Conservation (phyloP, 2,329 filamentous ascomycete genomes). For the Phyllosticta citrichinensis region DNA sequence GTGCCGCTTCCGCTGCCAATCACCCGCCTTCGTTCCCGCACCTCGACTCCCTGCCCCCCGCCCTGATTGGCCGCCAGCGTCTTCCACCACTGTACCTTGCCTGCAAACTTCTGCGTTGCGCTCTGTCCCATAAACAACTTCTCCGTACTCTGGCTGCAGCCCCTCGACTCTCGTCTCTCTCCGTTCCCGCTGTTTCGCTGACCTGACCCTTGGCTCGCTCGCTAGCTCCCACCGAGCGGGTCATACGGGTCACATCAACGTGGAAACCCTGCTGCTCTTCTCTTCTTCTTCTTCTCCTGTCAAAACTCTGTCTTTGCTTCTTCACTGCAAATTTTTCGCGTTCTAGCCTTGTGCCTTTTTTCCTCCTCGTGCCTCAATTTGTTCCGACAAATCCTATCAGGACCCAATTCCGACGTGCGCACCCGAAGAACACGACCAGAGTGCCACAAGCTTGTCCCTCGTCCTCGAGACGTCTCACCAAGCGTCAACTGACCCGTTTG, state of each 20-base stretch:
- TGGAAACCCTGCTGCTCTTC: neutral
- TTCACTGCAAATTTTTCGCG: neutral
- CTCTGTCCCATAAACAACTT: neutral
- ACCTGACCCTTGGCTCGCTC: neutral
- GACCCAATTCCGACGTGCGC: neutral
- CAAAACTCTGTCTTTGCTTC: neutral
- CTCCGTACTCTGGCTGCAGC: too few species aligned
- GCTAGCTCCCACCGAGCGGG: neutral
- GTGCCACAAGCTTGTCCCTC: neutral
- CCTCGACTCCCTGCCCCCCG: neutral
- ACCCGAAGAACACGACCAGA: neutral
- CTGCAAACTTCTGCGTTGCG: neutral
- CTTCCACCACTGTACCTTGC: too few species aligned
- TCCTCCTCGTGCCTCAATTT: neutral
- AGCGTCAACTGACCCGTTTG: neutral
- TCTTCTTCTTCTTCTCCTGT: neutral
- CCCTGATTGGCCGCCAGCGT: neutral
- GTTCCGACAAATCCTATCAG: neutral
- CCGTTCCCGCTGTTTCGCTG: neutral
- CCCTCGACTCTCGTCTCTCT: neutral
- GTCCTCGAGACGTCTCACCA: neutral
- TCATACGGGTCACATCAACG: neutral
- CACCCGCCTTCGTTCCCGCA: neutral
- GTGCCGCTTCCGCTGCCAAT: neutral
- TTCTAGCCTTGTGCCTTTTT: neutral